Percentiles rank a stretch among this genome's conserved stretches.
Evolutionary conservation across 108 stramenopile species (phyloP).

Genomic region (Fragilariopsis cylindrus): DNA sequence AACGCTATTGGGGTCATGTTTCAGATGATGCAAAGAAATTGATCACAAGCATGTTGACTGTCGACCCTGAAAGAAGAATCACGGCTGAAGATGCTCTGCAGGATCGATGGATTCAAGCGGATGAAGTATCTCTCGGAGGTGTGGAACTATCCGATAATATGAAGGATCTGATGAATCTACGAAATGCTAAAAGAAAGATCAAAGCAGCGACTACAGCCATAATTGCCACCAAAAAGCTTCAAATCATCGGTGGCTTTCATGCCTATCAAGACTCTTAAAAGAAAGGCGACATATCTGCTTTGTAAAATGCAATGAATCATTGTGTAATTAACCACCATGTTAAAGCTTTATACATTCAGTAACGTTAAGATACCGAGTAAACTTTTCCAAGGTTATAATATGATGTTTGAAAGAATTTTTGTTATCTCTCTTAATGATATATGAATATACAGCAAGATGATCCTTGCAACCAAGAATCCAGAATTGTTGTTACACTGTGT

Average conservation of each 20-base stretch:
- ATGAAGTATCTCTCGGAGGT: slow-evolving; percentile 17
- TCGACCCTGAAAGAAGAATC: slow-evolving; percentile 75
- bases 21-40: slow-evolving; percentile 84
- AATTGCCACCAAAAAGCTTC: slow-evolving; percentile 51
- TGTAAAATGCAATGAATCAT: no score
- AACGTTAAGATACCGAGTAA: no score
- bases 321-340: no score
- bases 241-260: slow-evolving; percentile 36
- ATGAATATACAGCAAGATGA: no score
- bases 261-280: slow-evolving; percentile 37
- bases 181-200: slow-evolving; percentile 47
- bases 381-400: no score
- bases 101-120: slow-evolving; percentile 73
- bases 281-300: no score
- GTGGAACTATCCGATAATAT: slow-evolving; percentile 43
- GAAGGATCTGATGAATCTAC: slow-evolving; percentile 40
- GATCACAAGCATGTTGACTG: slow-evolving; percentile 77
- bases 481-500: no score
- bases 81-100: slow-evolving; percentile 71
- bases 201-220: slow-evolving; percentile 36
- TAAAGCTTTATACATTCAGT: no score
- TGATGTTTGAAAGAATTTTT: no score
- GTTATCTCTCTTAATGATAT: no score
- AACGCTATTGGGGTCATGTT: slow-evolving; percentile 77
- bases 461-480: no score